Evolutionary conservation across 768 basidiomycete genomes (phyloP).

Genomic region (Phanerochaete sordida): DNA sequence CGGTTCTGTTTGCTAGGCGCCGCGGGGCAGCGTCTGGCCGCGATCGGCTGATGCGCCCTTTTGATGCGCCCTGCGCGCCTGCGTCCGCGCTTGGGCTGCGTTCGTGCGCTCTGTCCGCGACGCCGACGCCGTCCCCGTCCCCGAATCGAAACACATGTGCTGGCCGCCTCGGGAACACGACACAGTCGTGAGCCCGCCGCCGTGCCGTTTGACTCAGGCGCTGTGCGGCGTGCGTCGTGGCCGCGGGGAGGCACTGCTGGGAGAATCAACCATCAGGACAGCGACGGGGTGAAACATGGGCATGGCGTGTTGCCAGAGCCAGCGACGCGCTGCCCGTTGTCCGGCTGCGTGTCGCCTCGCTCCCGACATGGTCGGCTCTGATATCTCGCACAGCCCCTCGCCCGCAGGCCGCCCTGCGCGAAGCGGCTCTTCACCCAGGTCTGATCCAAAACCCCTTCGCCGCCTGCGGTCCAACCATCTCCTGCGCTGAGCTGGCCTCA

Average conservation of each 20-base stretch:
- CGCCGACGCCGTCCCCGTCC: too few relatives aligned
- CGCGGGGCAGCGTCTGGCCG: too few relatives aligned
- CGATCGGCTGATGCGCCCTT: neutral
- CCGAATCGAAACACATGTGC: too few relatives aligned
- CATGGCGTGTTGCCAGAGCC: too few relatives aligned
- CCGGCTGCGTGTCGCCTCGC: neutral
- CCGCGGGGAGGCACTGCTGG: too few relatives aligned
- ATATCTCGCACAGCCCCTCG: neutral
- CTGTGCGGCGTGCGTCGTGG: too few relatives aligned
- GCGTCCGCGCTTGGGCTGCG: too few relatives aligned
- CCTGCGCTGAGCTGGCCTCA: slow-evolving; percentile 12
- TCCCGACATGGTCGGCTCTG: neutral
- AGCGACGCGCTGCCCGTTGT: neutral
- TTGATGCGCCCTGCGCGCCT: neutral
- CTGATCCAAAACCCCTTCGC: neutral
- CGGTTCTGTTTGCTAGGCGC: neutral
- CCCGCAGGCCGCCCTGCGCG: neutral
- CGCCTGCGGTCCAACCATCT: neutral
- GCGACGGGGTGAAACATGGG: neutral
- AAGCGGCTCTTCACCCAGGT: neutral
- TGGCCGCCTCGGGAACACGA: too few relatives aligned
- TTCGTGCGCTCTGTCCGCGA: too few relatives aligned
- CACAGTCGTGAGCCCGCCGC: too few relatives aligned
- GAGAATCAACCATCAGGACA: too few relatives aligned
- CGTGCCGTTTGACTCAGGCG: too few relatives aligned